Evolutionary conservation across 768 basidiomycete species (phyloP).

Genomic region (Vishniacozyma victoriae): DNA sequence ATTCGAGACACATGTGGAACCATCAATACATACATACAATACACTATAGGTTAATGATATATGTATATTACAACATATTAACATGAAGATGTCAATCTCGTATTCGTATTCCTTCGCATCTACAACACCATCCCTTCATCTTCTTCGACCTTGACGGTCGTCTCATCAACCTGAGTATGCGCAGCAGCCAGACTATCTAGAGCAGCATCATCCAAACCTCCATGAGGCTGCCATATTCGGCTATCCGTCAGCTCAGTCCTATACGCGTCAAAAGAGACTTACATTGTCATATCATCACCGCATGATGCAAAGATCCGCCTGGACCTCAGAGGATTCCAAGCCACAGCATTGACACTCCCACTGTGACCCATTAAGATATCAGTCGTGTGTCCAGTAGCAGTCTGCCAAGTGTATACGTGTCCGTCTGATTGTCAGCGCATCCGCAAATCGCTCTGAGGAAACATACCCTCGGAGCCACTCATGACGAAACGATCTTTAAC

Average conservation of each 20-base stretch:
- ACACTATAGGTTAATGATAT: too few species aligned
- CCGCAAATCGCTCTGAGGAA: neutral
- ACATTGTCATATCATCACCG: constrained; percentile 81
- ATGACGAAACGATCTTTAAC: constrained; percentile 79
- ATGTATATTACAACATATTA: too few species aligned
- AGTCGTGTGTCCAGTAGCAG: constrained; percentile 72
- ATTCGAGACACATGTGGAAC: too few species aligned
- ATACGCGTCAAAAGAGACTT: constrained; percentile 9
- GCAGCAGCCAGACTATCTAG: too few species aligned
- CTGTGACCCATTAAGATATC: constrained; percentile 83
- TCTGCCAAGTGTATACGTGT: constrained; percentile 92
- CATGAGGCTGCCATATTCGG: constrained; percentile 42
- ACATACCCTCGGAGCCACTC: constrained; percentile 89
- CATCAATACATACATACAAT: too few species aligned
- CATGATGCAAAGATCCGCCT: constrained; percentile 88
- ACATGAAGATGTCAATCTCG: too few species aligned
- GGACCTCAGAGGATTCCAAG: constrained; percentile 86
- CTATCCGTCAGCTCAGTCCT: constrained; percentile 7
- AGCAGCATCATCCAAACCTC: neutral
- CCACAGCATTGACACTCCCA: constrained; percentile 85
- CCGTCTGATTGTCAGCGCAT: constrained; percentile 58
- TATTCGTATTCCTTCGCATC: too few species aligned
- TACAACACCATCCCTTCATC: constrained; percentile 1
- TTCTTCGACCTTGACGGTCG: neutral
- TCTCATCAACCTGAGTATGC: too few species aligned